These are phyloP conservation scores for Dictyostelium discoideum DNA, from an alignment of 78 protist species.

Conservation along the genomic window dicty_2.7 NC_007091.3:4595501-4596000, in stretches of 20 bases:
- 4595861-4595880: slow-evolving; percentile 70
- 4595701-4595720: slow-evolving; percentile 91
- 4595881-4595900: slow-evolving; percentile 74
- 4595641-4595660: not conserved
- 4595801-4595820: slow-evolving; percentile 42
- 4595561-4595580: not conserved
- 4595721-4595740: slow-evolving; percentile 89
- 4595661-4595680: slow-evolving; percentile 40
- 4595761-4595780: slow-evolving; percentile 79
- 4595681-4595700: slow-evolving; percentile 36
- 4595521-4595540: no score
- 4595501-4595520: no score
- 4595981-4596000: slow-evolving; percentile 98
- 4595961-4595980: slow-evolving; percentile 98
- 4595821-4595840: slow-evolving; percentile 77
- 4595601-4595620: no score
- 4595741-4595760: slow-evolving; percentile 86
- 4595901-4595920: slow-evolving; percentile 45
- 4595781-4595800: slow-evolving; percentile 79
- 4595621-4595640: no score
- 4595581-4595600: no score
- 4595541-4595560: not conserved
- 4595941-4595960: slow-evolving; percentile 95
- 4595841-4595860: slow-evolving; percentile 65
- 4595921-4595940: slow-evolving; percentile 62